Base-by-base conservation (phyloP, 768 basidiomycete genomes). In the Podaxis sp. region DNA sequence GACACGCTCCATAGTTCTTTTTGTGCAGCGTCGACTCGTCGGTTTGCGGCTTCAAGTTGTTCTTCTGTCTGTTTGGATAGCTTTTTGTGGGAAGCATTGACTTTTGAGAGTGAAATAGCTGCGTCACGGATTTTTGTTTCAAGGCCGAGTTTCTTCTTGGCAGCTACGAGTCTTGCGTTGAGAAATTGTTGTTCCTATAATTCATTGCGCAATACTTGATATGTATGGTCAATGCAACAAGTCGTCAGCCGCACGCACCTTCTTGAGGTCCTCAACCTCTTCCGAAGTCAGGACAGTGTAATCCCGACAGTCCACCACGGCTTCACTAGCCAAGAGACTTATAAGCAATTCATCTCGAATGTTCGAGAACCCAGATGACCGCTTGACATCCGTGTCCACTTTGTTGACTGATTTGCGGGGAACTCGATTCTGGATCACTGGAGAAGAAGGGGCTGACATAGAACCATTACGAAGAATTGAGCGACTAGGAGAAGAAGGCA, bases 111-210 rank as follows among this genome's bases (percentile, higher is more conserved):
- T 15, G 88, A 92, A 6, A 87, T 68, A 2, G 92, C 90, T 0
- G 93, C 93, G 66, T 95, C 93, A 24, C 94, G 92, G 36, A 96
- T 93, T 71, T 92, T 94, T 52, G 87, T 90, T 71, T 96, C 94
- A 38, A 92, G 82, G 2, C 83, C 78, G 59, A 96, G 82, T 70
- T 92, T 95, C 73, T 85, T 92, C 56, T 81, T 79, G 74, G 88
- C 80, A 24, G 89, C 88, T 39, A 77, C 81, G 11, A 88, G 76
- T 13, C 92, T 84, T 3, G 89, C 84, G 30, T 83, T 77, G 30
- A 95, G 82, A 49, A 87, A 73, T 72, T 87, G 83, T 65, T 93
- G 81, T 72, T 96, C 94, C 93, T 95, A 67, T 36, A 22, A 28
- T 51, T 51, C 49, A 28, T 51, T 28, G 12, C 1, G 11, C 24